phyloP scores from a whole-genome alignment of 257 asterid genomes.

The Knoxia roxburghii region DNA sequence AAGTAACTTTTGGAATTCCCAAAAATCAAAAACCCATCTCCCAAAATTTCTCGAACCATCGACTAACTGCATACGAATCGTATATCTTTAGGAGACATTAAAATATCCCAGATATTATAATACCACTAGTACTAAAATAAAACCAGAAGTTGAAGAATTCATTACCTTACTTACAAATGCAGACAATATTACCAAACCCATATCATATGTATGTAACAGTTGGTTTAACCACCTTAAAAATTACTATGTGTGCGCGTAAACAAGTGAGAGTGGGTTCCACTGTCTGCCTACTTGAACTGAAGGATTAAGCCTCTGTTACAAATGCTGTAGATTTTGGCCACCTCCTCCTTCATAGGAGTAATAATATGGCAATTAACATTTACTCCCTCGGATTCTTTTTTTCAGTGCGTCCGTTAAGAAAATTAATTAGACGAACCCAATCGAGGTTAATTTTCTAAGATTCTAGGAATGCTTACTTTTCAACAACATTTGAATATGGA shows the following conservation, averaged over 20 bases:
- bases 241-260: neutral
- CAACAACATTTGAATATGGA: too few species aligned
- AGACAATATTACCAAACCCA: neutral
- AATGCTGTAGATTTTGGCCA: neutral
- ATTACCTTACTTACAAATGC: neutral
- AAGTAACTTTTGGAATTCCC: neutral
- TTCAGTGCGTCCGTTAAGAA: too few species aligned
- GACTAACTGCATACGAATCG: neutral
- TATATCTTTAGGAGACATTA: too few species aligned
- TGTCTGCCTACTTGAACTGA: neutral
- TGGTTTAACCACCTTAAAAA: conserved; percentile 2
- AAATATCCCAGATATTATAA: too few species aligned
- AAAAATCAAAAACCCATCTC: neutral
- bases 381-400: too few species aligned
- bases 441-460: too few species aligned
- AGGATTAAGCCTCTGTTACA: neutral
- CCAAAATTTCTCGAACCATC: conserved; percentile 1
- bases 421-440: too few species aligned
- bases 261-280: neutral
- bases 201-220: too few species aligned
- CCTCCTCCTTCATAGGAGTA: neutral
- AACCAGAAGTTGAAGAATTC: neutral
- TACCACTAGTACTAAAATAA: too few species aligned
- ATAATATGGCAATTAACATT: too few species aligned
- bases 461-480: too few species aligned